Evolutionary conservation across 2,329 filamentous ascomycete genomes (phyloP).

Genomic region (Aspergillus felis): DNA sequence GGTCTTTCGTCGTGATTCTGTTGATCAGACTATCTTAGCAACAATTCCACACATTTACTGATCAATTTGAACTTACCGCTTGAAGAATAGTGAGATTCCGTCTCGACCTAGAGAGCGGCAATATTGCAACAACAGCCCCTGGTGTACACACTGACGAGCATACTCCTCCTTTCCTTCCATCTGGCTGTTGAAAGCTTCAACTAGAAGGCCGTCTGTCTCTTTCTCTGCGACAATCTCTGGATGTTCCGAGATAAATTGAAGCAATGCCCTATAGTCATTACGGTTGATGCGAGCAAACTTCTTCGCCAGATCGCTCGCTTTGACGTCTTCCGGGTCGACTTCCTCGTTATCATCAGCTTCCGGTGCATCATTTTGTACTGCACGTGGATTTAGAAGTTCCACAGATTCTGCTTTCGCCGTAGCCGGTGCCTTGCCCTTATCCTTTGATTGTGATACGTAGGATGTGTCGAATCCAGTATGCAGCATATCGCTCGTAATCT

Average conservation of each 20-base stretch:
- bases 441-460: slow-evolving; percentile 62
- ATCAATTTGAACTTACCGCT: slow-evolving; percentile 51
- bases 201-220: slow-evolving; percentile 85
- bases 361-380: slow-evolving; percentile 36
- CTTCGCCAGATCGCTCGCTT: slow-evolving; percentile 73
- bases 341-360: slow-evolving; percentile 52
- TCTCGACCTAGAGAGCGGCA: slow-evolving; percentile 85
- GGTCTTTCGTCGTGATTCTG: slow-evolving; percentile 75
- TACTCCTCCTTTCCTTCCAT: slow-evolving; percentile 72
- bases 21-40: slow-evolving; percentile 7
- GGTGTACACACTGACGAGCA: slow-evolving; percentile 83
- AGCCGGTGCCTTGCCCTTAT: slow-evolving; percentile 41
- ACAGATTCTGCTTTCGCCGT: slow-evolving; percentile 46
- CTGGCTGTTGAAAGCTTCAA: slow-evolving; percentile 87
- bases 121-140: slow-evolving; percentile 89
- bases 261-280: slow-evolving; percentile 67
- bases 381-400: slow-evolving; percentile 71
- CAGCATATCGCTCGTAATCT: slow-evolving; percentile 90
- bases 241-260: slow-evolving; percentile 74
- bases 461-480: slow-evolving; percentile 90
- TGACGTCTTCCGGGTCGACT: slow-evolving; percentile 67
- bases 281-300: slow-evolving; percentile 75
- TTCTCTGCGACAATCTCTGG: slow-evolving; percentile 75
- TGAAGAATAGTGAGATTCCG: slow-evolving; percentile 91
- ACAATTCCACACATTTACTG: neutral